Evolutionary conservation across 192 early-diverging fungal species (phyloP).

Genomic region (Coemansia biformis): DNA sequence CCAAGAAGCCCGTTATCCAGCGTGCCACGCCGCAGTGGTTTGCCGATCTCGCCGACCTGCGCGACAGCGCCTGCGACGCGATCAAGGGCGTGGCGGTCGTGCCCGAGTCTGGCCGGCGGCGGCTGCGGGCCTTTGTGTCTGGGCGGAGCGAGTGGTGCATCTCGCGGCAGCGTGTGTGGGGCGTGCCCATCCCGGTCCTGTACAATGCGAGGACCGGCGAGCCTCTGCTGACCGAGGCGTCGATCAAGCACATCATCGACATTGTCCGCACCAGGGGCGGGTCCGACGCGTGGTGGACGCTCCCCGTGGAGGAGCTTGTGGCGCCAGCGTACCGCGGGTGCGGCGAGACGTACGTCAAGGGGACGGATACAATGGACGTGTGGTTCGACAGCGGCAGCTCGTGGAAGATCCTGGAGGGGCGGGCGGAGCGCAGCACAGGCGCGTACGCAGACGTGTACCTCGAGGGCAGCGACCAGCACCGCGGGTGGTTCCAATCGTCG

Average conservation of each 20-base stretch:
- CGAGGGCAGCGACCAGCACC: constrained; percentile 78
- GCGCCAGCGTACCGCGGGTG: constrained; percentile 54
- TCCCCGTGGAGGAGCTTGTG: constrained; percentile 58
- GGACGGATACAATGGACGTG: constrained; percentile 81
- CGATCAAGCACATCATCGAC: constrained; percentile 61
- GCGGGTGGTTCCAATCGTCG: constrained; percentile 84
- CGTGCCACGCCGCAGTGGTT: constrained; percentile 83
- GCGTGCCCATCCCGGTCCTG: constrained; percentile 74
- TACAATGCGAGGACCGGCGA: constrained; percentile 59
- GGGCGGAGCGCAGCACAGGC: constrained; percentile 23
- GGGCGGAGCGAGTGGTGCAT: constrained; percentile 79
- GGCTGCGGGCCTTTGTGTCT: constrained; percentile 60
- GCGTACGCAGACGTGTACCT: constrained; percentile 64
- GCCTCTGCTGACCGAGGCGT: constrained; percentile 59
- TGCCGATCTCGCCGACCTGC: constrained; percentile 62
- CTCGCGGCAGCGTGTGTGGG: constrained; percentile 76
- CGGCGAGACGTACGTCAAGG: constrained; percentile 57
- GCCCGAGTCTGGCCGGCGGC: constrained; percentile 56
- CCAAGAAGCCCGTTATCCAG: constrained; percentile 71
- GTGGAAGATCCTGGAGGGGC: constrained; percentile 61
- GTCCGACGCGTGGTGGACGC: constrained; percentile 68
- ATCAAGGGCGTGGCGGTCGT: constrained; percentile 54
- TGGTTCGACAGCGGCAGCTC: constrained; percentile 82
- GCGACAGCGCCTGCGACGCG: constrained; percentile 56
- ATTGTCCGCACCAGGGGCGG: constrained; percentile 55